Conservation (phyloP, 768 basidiomycete species). For the Dioszegia aurantiaca region DNA sequence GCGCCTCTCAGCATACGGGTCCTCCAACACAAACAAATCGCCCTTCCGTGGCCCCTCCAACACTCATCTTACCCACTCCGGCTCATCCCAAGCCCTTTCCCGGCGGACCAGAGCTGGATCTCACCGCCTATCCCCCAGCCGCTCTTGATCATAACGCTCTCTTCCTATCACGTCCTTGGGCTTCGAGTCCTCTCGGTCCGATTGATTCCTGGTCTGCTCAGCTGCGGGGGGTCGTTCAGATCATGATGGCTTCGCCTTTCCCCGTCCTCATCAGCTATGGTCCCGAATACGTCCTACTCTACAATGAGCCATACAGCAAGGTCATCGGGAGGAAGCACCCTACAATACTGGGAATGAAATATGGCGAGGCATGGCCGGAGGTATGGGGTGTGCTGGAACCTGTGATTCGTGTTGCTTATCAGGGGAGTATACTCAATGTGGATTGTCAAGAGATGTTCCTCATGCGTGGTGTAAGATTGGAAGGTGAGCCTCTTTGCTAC, state of each 20-base stretch:
- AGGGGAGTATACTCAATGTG: slow-evolving; percentile 5
- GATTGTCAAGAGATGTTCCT: slow-evolving; percentile 14
- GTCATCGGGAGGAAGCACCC: slow-evolving; percentile 10
- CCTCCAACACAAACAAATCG: too few relatives aligned
- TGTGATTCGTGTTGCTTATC: background rate
- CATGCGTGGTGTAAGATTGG: background rate
- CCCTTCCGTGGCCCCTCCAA: too few relatives aligned
- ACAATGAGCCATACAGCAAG: slow-evolving; percentile 10
- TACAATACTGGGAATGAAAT: slow-evolving; percentile 1
- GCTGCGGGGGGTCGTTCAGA: slow-evolving; percentile 5
- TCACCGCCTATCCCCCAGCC: background rate
- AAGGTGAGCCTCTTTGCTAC: background rate
- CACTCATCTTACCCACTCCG: too few relatives aligned
- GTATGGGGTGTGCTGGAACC: slow-evolving; percentile 3
- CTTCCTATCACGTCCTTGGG: slow-evolving; percentile 1
- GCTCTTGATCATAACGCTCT: slow-evolving; percentile 7
- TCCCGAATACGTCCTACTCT: slow-evolving; percentile 6
- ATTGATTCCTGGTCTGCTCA: background rate
- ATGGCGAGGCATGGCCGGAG: slow-evolving; percentile 6
- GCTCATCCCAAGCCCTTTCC: background rate
- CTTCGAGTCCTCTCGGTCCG: background rate
- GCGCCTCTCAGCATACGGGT: too few relatives aligned
- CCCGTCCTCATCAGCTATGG: slow-evolving; percentile 10
- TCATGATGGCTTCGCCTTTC: slow-evolving; percentile 10
- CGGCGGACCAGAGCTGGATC: background rate